These are phyloP conservation scores for Vachellia collinsii DNA, from an alignment of 306 rosid species.

Conservation along the genomic window DNA sequence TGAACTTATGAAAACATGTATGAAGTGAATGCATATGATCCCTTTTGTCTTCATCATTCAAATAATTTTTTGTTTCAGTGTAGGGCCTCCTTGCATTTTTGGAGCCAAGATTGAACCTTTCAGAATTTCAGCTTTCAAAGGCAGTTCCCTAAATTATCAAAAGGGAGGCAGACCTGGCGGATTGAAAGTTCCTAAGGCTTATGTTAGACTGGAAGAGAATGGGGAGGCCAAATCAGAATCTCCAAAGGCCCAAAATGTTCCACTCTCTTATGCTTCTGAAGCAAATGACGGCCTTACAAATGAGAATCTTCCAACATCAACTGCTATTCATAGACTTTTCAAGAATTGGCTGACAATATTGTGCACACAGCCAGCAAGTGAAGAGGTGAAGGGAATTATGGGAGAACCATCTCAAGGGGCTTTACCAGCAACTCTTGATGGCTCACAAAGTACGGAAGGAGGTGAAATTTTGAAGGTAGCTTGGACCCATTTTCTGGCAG, in stretches of 20 bases:
- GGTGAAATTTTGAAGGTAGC: slow-evolving; percentile 51
- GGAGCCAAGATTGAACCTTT: slow-evolving; percentile 62
- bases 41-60: slow-evolving; percentile 30
- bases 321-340: slow-evolving; percentile 68
- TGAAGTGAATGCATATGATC: slow-evolving; percentile 27
- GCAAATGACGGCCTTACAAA: slow-evolving; percentile 51
- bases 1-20: background rate
- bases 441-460: slow-evolving; percentile 49
- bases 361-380: slow-evolving; percentile 62
- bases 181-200: slow-evolving; percentile 66
- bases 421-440: slow-evolving; percentile 49
- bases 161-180: slow-evolving; percentile 61
- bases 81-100: slow-evolving; percentile 68
- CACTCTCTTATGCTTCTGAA: slow-evolving; percentile 78
- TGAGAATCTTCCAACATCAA: slow-evolving; percentile 58
- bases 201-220: slow-evolving; percentile 69
- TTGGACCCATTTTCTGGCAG: slow-evolving; percentile 65
- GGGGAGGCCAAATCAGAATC: slow-evolving; percentile 51
- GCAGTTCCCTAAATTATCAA: slow-evolving; percentile 59
- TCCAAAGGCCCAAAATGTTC: slow-evolving; percentile 61
- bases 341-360: slow-evolving; percentile 77
- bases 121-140: slow-evolving; percentile 80
- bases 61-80: slow-evolving; percentile 66
- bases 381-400: slow-evolving; percentile 55
- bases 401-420: slow-evolving; percentile 47